phyloP scores from a whole-genome alignment of 305 asterid genomes.

The Fraxinus nigra region DNA sequence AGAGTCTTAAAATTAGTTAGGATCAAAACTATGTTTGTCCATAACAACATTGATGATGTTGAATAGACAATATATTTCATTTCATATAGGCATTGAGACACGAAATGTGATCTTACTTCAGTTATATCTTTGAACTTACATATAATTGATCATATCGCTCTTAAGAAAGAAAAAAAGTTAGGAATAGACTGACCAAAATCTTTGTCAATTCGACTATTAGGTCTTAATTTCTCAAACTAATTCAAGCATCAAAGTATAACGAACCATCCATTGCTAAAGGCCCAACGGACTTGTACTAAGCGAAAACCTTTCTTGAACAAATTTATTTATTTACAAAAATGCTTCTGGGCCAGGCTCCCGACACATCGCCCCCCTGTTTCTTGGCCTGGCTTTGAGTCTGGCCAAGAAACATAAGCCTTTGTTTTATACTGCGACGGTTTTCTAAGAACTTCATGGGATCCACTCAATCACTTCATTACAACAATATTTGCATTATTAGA shows the following conservation, averaged over 20 bases:
- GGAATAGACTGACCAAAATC: neutral
- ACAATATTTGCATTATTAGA: neutral
- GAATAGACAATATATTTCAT: neutral
- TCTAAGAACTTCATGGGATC: constrained; percentile 13
- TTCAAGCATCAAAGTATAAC: too few species aligned
- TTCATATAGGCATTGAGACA: neutral
- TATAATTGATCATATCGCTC: neutral
- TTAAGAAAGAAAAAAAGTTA: too few species aligned
- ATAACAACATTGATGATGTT: neutral
- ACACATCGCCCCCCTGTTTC: too few species aligned
- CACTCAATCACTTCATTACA: neutral
- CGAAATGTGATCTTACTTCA: neutral
- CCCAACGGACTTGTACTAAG: neutral
- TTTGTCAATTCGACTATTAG: neutral
- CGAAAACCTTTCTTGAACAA: too few species aligned
- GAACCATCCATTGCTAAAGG: too few species aligned
- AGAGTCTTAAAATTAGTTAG: neutral
- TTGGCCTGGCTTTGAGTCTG: too few species aligned
- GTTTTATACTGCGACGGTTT: constrained; percentile 34
- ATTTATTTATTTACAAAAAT: neutral
- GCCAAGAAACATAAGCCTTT: neutral
- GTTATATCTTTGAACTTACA: neutral
- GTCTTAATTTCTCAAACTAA: neutral
- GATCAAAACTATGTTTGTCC: neutral
- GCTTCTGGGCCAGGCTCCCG: too few species aligned